phyloP scores from a whole-genome alignment of 75 land plant species.

The Isoetes taiwanensis region DNA sequence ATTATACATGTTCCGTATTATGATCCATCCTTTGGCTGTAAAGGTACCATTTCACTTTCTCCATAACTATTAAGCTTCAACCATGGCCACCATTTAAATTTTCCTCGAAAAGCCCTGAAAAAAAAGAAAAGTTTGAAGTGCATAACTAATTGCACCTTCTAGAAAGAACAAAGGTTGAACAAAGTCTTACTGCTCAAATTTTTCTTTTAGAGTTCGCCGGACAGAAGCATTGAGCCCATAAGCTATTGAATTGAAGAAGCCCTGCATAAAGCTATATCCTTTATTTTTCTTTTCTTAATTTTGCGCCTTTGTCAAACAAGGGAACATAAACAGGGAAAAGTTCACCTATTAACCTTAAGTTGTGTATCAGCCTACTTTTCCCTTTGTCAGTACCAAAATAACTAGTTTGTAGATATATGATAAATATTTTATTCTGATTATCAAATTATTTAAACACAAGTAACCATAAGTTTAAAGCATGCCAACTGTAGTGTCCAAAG shows the following conservation, averaged over 20 bases:
- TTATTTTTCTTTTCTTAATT: neutral
- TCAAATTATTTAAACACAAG: neutral
- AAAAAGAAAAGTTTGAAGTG: neutral
- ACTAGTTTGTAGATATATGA: neutral
- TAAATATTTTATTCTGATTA: neutral
- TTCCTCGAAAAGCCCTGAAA: constrained; percentile 58
- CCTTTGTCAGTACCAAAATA: too few species aligned
- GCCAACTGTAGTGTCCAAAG: neutral
- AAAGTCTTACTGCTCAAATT: constrained; percentile 48
- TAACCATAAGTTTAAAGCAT: neutral
- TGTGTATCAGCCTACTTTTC: too few species aligned
- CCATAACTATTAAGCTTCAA: constrained; percentile 25
- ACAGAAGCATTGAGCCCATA: constrained; percentile 90
- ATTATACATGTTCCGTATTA: too few species aligned
- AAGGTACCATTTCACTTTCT: constrained; percentile 55
- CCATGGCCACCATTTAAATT: constrained; percentile 38
- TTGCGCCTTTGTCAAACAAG: neutral
- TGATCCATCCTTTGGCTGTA: too few species aligned
- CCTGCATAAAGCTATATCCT: constrained; percentile 31
- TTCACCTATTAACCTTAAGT: neutral
- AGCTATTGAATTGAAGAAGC: constrained; percentile 83
- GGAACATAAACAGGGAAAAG: neutral
- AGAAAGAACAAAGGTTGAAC: neutral
- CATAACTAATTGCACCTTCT: neutral
- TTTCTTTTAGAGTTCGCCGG: constrained; percentile 59